Base-by-base conservation (phyloP, 306 rosid species). In the Cucurbita maxima region DNA sequence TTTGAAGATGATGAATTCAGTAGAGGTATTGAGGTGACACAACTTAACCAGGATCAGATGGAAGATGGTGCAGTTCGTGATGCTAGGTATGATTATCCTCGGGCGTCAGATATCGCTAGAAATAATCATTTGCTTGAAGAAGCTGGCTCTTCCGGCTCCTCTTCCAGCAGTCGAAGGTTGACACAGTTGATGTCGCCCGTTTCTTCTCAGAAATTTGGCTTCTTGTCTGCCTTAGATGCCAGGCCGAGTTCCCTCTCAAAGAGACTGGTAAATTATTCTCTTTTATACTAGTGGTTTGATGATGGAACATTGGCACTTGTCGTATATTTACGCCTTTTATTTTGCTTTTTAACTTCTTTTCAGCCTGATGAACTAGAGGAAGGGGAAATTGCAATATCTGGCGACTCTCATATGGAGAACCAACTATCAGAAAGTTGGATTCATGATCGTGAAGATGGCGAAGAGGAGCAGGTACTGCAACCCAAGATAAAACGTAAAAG, bases 371-470 rank as follows among this genome's bases (percentile, higher is more conserved):
- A 90, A 48, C 75, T 94, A 73, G 97, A 94, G 82, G 98, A 94
- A 82, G 97, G 98, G 82, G 98, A 94, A 85, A 94, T 94, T 79
- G 97, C 92, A 9, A 83, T 77, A 50, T 94, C 98, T 53, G 96
- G 96, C 58, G 98, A 89, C 79, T 94, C 98, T 84, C 97, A 83
- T 78, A 75, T 94, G 85, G 94, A 90, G 59, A 91, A 80, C 77
- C 97, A 90, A 81, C 96, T 86, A 71, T 94, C 96, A 11, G 97
- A 96, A 85, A 90, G 96, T 82, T 90, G 94, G 88, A 85, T 80
- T 82, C 96, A 93, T 80, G 98, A 93, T 63, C 97, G 96, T 47
- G 98, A 94, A 13, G 97, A 90, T 74, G 90, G 88, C 48, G 98
- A 94, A 84, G 96, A 87, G 73, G 98, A 90, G 67, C 98, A 90